Conservation (phyloP, 805 yeast species). For the Kodamaea hsintzibuensis region DNA sequence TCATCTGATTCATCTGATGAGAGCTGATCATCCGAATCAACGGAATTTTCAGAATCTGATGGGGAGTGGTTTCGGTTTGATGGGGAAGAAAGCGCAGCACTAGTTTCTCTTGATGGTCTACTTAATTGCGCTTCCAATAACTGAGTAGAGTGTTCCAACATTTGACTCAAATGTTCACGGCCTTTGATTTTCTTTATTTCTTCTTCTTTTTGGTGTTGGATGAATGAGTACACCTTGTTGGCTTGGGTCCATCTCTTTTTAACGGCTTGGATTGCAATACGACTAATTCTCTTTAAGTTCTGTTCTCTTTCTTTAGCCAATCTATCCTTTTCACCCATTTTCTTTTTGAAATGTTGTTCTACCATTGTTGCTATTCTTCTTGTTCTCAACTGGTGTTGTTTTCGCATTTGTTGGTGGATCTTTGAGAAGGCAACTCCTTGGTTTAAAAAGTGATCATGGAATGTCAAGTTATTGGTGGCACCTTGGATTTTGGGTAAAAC, state of each 20-base stretch:
- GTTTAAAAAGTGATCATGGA: constrained; percentile 69
- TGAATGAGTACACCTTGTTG: constrained; percentile 70
- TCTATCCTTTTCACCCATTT: constrained; percentile 87
- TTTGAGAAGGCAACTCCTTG: constrained; percentile 77
- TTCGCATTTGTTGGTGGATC: constrained; percentile 64
- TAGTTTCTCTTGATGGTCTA: constrained; percentile 17
- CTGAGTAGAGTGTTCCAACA: constrained; percentile 89
- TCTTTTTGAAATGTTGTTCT: constrained; percentile 82
- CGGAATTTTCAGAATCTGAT: constrained; percentile 16
- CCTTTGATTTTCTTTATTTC: constrained; percentile 79
- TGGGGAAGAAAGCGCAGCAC: constrained; percentile 13
- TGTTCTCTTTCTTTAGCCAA: constrained; percentile 73
- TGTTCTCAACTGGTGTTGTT: constrained; percentile 63
- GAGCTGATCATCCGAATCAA: constrained; percentile 22
- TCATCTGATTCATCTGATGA: constrained; percentile 23
- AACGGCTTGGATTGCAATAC: constrained; percentile 79
- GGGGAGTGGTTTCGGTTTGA: constrained; percentile 25
- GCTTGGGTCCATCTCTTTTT: constrained; percentile 91
- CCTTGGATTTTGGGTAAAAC: constrained; percentile 47
- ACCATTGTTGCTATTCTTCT: constrained; percentile 77
- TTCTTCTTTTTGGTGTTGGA: constrained; percentile 77
- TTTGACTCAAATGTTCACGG: constrained; percentile 81
- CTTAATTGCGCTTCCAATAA: constrained; percentile 81
- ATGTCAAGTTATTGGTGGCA: constrained; percentile 45
- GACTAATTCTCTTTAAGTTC: constrained; percentile 68